Percentiles rank a stretch among this genome's conserved stretches.
Evolutionary conservation across 2,329 filamentous ascomycete species (phyloP).

Genomic region (Botrytis aclada): DNA sequence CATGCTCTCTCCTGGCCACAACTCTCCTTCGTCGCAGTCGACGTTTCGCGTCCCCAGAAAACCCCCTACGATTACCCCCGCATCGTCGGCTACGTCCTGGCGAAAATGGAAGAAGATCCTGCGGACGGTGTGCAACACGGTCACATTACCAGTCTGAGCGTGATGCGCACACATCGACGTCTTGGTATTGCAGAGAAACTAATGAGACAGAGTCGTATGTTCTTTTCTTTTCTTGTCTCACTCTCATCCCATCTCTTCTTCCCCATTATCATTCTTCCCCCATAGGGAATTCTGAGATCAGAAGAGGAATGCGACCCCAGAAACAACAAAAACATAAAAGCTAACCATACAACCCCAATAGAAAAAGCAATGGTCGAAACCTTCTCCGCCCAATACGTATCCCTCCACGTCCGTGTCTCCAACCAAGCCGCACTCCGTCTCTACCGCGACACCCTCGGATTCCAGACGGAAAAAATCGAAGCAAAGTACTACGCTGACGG

Average conservation of each 20-base stretch:
- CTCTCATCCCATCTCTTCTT: too few species aligned
- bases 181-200: constrained; percentile 94
- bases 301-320: too few species aligned
- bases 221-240: background rate
- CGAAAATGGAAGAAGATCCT: constrained; percentile 99
- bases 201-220: constrained; percentile 91
- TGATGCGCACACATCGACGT: constrained; percentile 92
- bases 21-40: constrained; percentile 93
- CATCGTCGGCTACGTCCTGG: constrained; percentile 98
- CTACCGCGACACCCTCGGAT: constrained; percentile 89
- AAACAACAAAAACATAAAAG: background rate
- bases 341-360: constrained; percentile 38
- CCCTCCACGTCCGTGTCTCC: constrained; percentile 89
- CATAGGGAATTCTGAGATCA: background rate
- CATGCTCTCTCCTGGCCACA: constrained; percentile 98
- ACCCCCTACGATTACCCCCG: constrained; percentile 87
- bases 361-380: constrained; percentile 97
- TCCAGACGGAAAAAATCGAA: constrained; percentile 83
- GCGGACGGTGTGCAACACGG: constrained; percentile 87
- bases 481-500: constrained; percentile 95
- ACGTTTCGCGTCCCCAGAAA: constrained; percentile 75
- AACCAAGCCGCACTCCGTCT: constrained; percentile 88
- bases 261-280: background rate
- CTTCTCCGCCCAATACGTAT: constrained; percentile 88
- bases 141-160: constrained; percentile 91